Conservation (phyloP, 2,329 filamentous ascomycete species). For the Trichoderma lentiforme region DNA sequence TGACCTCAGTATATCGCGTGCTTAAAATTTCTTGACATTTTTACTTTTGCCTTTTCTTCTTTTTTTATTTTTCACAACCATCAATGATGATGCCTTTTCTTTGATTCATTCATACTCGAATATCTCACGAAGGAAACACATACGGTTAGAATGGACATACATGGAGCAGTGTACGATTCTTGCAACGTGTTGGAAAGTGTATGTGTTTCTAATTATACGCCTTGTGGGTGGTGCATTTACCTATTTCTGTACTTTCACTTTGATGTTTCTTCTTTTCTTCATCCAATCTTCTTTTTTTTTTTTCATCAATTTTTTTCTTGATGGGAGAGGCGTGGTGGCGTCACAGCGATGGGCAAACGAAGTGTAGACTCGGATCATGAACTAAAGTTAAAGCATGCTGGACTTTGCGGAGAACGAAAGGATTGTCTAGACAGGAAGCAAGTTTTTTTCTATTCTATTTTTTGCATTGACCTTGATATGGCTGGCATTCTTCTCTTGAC, state of each 20-base stretch:
- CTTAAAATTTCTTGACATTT: not conserved
- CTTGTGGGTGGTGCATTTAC: not conserved
- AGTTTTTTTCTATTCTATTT: not conserved
- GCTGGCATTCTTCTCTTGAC: too few relatives aligned
- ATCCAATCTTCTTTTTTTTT: not conserved
- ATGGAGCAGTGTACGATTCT: conserved; percentile 16
- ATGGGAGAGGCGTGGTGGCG: conserved; percentile 7
- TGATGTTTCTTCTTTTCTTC: not conserved
- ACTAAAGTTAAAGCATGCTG: conserved; percentile 4
- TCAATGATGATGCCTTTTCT: not conserved
- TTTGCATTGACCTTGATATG: not conserved
- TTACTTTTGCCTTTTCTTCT: not conserved
- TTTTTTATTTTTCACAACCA: not conserved
- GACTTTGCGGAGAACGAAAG: not conserved
- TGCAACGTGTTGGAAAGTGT: conserved; percentile 15
- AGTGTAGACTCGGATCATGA: conserved; percentile 10
- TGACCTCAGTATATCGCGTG: conserved; percentile 8
- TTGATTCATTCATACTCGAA: not conserved
- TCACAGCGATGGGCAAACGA: conserved; percentile 12
- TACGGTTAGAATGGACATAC: not conserved
- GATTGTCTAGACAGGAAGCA: not conserved
- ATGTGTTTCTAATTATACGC: conserved; percentile 18
- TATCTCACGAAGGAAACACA: conserved; percentile 12
- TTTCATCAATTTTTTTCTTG: not conserved
- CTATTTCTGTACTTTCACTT: conserved; percentile 1